phyloP scores from a whole-genome alignment of 2,329 filamentous ascomycete genomes.

The Fusarium burgessii region DNA sequence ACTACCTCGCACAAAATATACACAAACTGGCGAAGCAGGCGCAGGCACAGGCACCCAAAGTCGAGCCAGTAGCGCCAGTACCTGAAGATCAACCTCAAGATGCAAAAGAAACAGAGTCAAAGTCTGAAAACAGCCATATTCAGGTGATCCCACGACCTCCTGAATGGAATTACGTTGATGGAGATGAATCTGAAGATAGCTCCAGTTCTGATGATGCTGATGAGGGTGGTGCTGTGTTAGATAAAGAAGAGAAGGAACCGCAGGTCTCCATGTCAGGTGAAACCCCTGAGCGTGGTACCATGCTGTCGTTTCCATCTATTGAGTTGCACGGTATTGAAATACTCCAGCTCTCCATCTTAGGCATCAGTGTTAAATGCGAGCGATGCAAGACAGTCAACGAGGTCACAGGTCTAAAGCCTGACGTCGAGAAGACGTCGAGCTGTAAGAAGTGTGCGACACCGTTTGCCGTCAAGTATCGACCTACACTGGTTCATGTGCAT shows the following conservation, averaged over 20 bases:
- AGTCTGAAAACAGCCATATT: constrained; percentile 69
- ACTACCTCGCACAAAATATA: constrained; percentile 79
- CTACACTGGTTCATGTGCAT: constrained; percentile 78
- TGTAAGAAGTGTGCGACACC: constrained; percentile 71
- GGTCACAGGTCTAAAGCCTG: constrained; percentile 72
- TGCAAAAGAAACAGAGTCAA: constrained; percentile 5
- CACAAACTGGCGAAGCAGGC: constrained; percentile 72
- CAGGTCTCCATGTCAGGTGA: constrained; percentile 39
- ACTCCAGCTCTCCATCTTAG: constrained; percentile 74
- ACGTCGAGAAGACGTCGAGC: constrained; percentile 61
- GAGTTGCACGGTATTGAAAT: constrained; percentile 83
- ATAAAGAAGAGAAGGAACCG: constrained; percentile 45
- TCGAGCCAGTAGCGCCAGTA: constrained; percentile 24
- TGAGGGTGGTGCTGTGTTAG: constrained; percentile 57
- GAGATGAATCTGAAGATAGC: constrained; percentile 62
- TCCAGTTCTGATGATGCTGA: constrained; percentile 58
- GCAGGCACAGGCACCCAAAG: constrained; percentile 57
- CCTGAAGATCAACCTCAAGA: constrained; percentile 11
- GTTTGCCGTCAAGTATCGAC: constrained; percentile 68
- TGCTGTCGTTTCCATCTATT: constrained; percentile 81
- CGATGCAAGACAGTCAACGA: constrained; percentile 82
- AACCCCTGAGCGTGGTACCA: constrained; percentile 74
- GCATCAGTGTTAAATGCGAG: constrained; percentile 80
- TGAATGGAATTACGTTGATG: constrained; percentile 72
- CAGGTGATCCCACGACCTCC: constrained; percentile 80